Conservation (phyloP, 345 rosid genomes). For the Salix exigua region DNA sequence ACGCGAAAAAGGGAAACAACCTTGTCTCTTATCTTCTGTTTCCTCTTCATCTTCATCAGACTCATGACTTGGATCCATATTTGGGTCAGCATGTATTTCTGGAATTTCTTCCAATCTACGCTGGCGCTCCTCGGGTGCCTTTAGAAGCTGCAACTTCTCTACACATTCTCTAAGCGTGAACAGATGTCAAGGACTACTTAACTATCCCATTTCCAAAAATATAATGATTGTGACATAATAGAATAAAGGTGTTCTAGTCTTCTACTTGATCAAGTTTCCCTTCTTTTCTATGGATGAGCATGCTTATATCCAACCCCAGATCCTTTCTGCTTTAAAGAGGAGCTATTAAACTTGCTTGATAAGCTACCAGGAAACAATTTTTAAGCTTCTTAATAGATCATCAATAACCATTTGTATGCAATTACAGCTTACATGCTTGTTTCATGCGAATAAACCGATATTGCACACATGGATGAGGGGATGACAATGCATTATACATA, state of each 20-base stretch:
- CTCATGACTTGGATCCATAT: slow-evolving; percentile 94
- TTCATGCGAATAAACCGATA: background rate
- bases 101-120: slow-evolving; percentile 91
- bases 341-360: background rate
- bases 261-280: background rate
- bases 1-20: slow-evolving; percentile 26
- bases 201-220: background rate
- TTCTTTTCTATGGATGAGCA: background rate
- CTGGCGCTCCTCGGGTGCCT: slow-evolving; percentile 91
- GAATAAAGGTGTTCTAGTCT: background rate
- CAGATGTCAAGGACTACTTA: slow-evolving; percentile 54
- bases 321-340: background rate
- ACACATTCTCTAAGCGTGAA: slow-evolving; percentile 97
- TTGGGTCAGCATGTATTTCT: slow-evolving; percentile 92
- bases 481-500: background rate
- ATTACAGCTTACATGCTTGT: background rate
- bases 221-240: background rate
- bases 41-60: slow-evolving; percentile 83
- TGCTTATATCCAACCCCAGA: background rate
- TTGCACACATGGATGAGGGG: background rate
- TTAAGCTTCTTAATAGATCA: background rate
- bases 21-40: slow-evolving; percentile 65
- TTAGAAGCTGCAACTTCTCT: slow-evolving; percentile 88
- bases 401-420: background rate
- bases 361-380: background rate